A percentile compares a stretch with the other conserved stretches of the same genome.
Conservation (phyloP, 192 early-diverging fungal species). For the Dissophora ornata region DNA sequence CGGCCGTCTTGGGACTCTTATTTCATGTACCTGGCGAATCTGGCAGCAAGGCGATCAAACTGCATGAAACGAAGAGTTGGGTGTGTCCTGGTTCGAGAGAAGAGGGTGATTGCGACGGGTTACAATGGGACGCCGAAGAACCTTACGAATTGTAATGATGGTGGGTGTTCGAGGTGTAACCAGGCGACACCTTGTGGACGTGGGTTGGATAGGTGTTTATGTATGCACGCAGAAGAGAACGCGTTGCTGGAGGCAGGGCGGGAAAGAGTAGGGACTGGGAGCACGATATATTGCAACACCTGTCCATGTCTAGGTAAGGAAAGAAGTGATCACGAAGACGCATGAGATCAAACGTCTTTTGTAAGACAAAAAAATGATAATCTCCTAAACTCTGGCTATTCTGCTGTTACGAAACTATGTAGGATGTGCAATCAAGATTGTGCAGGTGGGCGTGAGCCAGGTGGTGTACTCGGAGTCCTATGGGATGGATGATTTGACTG, state of each 20-base stretch:
- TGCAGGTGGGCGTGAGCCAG: constrained; percentile 91
- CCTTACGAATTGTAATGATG: constrained; percentile 92
- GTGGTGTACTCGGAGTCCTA: constrained; percentile 95
- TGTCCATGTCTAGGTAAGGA: constrained; percentile 76
- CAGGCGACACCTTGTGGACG: constrained; percentile 81
- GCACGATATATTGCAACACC: constrained; percentile 96
- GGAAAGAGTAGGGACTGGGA: constrained; percentile 80
- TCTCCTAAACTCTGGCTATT: too few species aligned
- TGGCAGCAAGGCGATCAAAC: constrained; percentile 91
- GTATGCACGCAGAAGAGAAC: constrained; percentile 99
- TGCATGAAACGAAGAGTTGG: constrained; percentile 99
- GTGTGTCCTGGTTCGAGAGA: constrained; percentile 90
- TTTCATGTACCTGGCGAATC: constrained; percentile 94
- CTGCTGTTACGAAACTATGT: constrained; percentile 43
- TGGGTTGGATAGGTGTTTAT: constrained; percentile 88
- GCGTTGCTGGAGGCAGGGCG: constrained; percentile 96
- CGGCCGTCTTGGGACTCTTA: constrained; percentile 97
- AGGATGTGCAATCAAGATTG: constrained; percentile 96
- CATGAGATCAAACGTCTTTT: too few species aligned
- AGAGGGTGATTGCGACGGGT: constrained; percentile 94
- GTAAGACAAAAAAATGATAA: too few species aligned
- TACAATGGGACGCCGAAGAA: constrained; percentile 98
- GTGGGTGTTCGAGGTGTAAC: constrained; percentile 95
- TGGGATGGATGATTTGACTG: constrained; percentile 92
- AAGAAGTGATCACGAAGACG: too few species aligned